phyloP scores from a whole-genome alignment of 768 basidiomycete species.

The Strobilomyces dryophilus region DNA sequence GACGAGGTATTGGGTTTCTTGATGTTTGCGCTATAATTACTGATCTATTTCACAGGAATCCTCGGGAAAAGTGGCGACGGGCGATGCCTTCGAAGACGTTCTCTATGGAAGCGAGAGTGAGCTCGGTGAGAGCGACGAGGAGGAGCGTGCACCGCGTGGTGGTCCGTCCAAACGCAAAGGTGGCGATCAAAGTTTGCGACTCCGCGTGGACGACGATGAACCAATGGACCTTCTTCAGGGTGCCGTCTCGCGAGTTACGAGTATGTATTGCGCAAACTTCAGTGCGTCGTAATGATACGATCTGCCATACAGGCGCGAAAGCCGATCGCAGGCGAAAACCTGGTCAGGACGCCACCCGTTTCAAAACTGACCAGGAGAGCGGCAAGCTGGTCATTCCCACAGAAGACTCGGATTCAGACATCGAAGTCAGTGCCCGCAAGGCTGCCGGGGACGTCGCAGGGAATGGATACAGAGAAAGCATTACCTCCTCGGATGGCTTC shows the following conservation, averaged over 20 bases:
- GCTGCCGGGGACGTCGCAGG: constrained; percentile 58
- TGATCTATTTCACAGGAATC: constrained; percentile 34
- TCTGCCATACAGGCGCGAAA: constrained; percentile 34
- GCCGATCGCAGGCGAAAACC: constrained; percentile 63
- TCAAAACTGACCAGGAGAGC: constrained; percentile 82
- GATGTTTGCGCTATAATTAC: neutral
- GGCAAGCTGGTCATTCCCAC: constrained; percentile 76
- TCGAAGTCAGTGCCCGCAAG: constrained; percentile 35
- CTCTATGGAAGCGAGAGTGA: constrained; percentile 97
- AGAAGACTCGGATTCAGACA: constrained; percentile 47
- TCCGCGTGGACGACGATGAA: constrained; percentile 85
- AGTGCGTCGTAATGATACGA: constrained; percentile 1
- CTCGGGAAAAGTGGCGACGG: constrained; percentile 49
- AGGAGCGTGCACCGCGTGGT: constrained; percentile 33
- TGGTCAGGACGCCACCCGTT: constrained; percentile 80
- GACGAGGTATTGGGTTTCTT: constrained; percentile 38
- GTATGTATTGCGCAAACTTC: constrained; percentile 39
- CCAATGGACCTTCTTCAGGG: constrained; percentile 94
- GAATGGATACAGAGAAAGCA: constrained; percentile 75
- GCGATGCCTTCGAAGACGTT: constrained; percentile 95
- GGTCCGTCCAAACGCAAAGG: constrained; percentile 36
- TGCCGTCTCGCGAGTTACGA: constrained; percentile 62
- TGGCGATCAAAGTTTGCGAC: constrained; percentile 49
- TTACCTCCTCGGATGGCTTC: constrained; percentile 88
- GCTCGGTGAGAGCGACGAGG: constrained; percentile 66